Conservation (phyloP, 345 rosid genomes). For the Pugionium cornutum region DNA sequence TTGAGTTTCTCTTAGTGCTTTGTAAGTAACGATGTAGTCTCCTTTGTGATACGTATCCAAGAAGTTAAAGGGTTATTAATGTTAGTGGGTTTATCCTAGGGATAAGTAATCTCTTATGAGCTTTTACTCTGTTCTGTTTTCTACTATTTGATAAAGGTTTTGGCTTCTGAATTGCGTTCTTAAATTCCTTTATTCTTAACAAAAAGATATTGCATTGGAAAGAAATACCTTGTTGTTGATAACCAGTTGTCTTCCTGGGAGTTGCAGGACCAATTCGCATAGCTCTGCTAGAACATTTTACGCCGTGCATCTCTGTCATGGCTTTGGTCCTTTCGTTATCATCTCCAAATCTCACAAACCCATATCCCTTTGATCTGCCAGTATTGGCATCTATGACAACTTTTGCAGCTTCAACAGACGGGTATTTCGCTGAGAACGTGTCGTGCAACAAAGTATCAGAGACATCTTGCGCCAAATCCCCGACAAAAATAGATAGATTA, state of each 20-base stretch:
- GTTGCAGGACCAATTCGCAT: conserved; percentile 98
- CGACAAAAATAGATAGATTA: conserved; percentile 93
- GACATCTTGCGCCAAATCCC: conserved; percentile 94
- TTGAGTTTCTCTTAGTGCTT: too few relatives aligned
- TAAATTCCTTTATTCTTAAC: too few relatives aligned
- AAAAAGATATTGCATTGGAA: background rate
- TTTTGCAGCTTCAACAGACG: conserved; percentile 88
- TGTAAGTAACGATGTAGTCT: too few relatives aligned
- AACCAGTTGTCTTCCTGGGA: conserved; percentile 82
- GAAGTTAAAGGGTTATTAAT: too few relatives aligned
- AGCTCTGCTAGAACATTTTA: conserved; percentile 84
- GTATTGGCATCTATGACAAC: conserved; percentile 91
- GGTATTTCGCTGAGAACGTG: conserved; percentile 70
- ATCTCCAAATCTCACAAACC: conserved; percentile 97
- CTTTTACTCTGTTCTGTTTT: too few relatives aligned
- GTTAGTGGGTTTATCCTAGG: too few relatives aligned
- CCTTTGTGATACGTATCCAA: too few relatives aligned
- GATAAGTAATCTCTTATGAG: too few relatives aligned
- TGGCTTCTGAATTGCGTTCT: background rate
- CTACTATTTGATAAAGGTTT: background rate
- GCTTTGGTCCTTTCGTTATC: conserved; percentile 77
- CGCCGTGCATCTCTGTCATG: conserved; percentile 94
- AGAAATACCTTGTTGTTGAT: conserved; percentile 59
- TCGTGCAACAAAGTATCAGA: conserved; percentile 70
- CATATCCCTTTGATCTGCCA: conserved; percentile 96